Evolutionary conservation across 2,329 filamentous ascomycete species (phyloP).

Genomic region (Graphilbum fragrans): DNA sequence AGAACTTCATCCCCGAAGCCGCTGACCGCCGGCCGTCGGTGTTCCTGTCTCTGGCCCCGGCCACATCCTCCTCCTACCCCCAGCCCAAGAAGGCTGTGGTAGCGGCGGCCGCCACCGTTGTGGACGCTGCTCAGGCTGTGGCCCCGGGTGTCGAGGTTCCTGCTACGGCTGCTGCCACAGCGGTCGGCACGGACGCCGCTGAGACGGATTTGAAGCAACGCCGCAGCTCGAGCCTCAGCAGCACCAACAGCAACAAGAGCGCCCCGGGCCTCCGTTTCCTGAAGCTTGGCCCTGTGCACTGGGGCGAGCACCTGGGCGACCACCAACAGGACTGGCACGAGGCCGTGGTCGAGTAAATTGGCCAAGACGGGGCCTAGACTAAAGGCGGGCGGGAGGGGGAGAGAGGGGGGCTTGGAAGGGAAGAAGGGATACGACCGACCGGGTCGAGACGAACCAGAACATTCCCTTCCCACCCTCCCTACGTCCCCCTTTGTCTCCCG

Average conservation of each 20-base stretch:
- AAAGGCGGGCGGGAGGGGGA: too few species aligned
- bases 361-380: too few species aligned
- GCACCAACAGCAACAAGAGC: constrained; percentile 25
- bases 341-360: constrained; percentile 26
- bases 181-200: constrained; percentile 11
- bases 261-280: constrained; percentile 35
- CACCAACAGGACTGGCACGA: constrained; percentile 45
- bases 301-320: constrained; percentile 45
- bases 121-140: neutral
- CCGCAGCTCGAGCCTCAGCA: constrained; percentile 44
- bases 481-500: too few species aligned
- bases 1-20: constrained; percentile 12
- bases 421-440: too few species aligned
- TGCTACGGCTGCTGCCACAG: neutral
- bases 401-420: too few species aligned
- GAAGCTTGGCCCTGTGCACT: constrained; percentile 54
- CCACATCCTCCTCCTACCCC: constrained; percentile 44
- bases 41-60: constrained; percentile 48
- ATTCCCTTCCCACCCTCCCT: too few species aligned
- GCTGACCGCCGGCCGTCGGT: constrained; percentile 13
- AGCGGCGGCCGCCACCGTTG: neutral
- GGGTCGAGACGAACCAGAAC: too few species aligned
- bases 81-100: constrained; percentile 19
- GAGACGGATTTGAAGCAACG: constrained; percentile 20
- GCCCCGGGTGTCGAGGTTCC: constrained; percentile 17